Evolutionary conservation across 164 flowering plant genomes (phyloP).

Genomic region (Berberis vulgaris): DNA sequence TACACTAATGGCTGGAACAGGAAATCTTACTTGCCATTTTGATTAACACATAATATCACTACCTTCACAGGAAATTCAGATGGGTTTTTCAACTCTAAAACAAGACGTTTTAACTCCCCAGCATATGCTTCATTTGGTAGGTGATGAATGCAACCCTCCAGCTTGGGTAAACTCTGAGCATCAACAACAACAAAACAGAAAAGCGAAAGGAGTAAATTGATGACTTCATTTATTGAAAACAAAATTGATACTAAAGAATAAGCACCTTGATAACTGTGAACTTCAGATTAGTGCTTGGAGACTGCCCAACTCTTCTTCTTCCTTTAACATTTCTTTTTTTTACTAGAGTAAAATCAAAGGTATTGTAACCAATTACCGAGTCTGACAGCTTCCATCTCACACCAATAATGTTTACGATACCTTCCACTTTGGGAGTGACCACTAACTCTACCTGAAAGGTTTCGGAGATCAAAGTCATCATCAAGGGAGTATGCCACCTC

Average conservation of each 20-base stretch:
- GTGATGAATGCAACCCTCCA: conserved; percentile 55
- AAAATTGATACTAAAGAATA: background rate
- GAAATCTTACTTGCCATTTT: conserved; percentile 19
- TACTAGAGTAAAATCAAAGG: conserved; percentile 34
- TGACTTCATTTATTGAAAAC: too few species aligned
- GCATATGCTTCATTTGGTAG: conserved; percentile 51
- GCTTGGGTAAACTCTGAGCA: conserved; percentile 66
- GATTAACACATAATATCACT: background rate
- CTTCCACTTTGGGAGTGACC: conserved; percentile 78
- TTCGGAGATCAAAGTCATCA: background rate
- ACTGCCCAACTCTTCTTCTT: conserved; percentile 36
- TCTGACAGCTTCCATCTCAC: conserved; percentile 83
- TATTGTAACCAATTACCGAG: conserved; percentile 52
- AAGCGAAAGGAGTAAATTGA: too few species aligned
- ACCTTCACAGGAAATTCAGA: conserved; percentile 59
- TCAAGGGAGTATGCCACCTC: background rate
- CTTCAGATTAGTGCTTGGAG: conserved; percentile 38
- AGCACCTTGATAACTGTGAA: conserved; percentile 82
- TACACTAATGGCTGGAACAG: background rate
- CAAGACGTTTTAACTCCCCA: conserved; percentile 61
- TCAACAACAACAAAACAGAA: background rate
- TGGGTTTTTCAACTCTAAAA: conserved; percentile 65
- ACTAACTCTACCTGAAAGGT: conserved; percentile 63
- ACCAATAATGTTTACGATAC: conserved; percentile 66
- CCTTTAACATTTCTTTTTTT: conserved; percentile 44